Evolutionary conservation across 768 basidiomycete species (phyloP).

Genomic region (Termitomyces sp.): DNA sequence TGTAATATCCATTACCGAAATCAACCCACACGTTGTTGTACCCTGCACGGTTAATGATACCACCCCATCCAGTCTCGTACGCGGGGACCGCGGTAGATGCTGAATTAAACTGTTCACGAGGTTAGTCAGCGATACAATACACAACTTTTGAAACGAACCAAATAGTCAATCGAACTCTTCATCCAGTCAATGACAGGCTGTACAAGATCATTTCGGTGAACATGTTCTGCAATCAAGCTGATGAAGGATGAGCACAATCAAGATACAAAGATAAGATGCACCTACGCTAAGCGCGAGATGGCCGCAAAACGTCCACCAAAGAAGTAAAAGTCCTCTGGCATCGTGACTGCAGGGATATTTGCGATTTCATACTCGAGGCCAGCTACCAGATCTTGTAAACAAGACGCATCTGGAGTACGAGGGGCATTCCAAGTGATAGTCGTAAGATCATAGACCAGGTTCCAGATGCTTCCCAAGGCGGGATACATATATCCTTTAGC

Average conservation of each 20-base stretch:
- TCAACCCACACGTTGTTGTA: slow-evolving; percentile 23
- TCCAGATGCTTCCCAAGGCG: slow-evolving; percentile 25
- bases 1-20: slow-evolving; percentile 30
- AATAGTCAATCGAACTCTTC: slow-evolving; percentile 18
- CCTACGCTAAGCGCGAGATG: slow-evolving; percentile 25
- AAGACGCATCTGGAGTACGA: slow-evolving; percentile 24
- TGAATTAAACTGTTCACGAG: slow-evolving; percentile 13
- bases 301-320: slow-evolving; percentile 24
- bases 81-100: slow-evolving; percentile 19
- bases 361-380: slow-evolving; percentile 41
- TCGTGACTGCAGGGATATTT: slow-evolving; percentile 39
- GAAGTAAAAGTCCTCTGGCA: slow-evolving; percentile 31
- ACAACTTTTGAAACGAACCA: slow-evolving; percentile 14
- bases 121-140: not conserved
- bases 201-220: slow-evolving; percentile 25
- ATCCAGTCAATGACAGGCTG: slow-evolving; percentile 19
- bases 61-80: slow-evolving; percentile 29
- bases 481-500: slow-evolving; percentile 30
- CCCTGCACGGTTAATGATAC: slow-evolving; percentile 25
- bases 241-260: not conserved
- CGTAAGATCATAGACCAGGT: slow-evolving; percentile 22
- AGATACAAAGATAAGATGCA: not conserved
- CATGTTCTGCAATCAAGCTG: slow-evolving; percentile 26
- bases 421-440: slow-evolving; percentile 28
- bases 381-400: slow-evolving; percentile 20